These are phyloP conservation scores for Cyclotella baltica DNA, from an alignment of 108 stramenopile genomes.

Conservation along the genomic window DNA sequence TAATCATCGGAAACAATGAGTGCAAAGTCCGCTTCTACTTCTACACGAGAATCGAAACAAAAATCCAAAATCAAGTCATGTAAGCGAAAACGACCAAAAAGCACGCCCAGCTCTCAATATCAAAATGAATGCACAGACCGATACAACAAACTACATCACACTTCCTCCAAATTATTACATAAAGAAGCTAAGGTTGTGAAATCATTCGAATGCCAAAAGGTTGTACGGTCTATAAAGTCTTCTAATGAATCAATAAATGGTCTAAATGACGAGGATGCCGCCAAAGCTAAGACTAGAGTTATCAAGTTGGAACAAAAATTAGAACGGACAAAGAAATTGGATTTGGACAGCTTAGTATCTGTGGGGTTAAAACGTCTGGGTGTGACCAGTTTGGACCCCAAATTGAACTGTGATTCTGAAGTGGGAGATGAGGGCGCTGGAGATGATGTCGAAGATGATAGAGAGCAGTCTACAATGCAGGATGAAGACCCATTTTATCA, in stretches of 20 bases:
- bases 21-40: too few species aligned
- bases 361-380: conserved; percentile 66
- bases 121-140: conserved; percentile 53
- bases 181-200: conserved; percentile 72
- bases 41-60: too few species aligned
- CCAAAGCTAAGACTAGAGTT: conserved; percentile 25
- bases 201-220: conserved; percentile 72
- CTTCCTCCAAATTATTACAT: conserved; percentile 56
- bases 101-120: too few species aligned
- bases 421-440: conserved; percentile 1
- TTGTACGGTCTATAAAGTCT: conserved; percentile 55
- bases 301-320: conserved; percentile 35
- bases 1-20: too few species aligned
- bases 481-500: conserved; percentile 32
- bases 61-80: too few species aligned
- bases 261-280: conserved; percentile 19
- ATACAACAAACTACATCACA: conserved; percentile 59
- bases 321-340: conserved; percentile 50
- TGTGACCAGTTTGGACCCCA: conserved; percentile 57
- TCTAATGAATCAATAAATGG: conserved; percentile 30
- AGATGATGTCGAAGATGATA: not conserved
- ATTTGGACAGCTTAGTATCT: conserved; percentile 56
- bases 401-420: not conserved
- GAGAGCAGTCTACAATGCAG: not conserved
- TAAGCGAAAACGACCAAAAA: too few species aligned